A percentile compares a stretch with the other conserved stretches of the same genome.
Evolutionary conservation across 169 alveolate species (phyloP).

Genomic region (Haemoproteus tartakovskyi): DNA sequence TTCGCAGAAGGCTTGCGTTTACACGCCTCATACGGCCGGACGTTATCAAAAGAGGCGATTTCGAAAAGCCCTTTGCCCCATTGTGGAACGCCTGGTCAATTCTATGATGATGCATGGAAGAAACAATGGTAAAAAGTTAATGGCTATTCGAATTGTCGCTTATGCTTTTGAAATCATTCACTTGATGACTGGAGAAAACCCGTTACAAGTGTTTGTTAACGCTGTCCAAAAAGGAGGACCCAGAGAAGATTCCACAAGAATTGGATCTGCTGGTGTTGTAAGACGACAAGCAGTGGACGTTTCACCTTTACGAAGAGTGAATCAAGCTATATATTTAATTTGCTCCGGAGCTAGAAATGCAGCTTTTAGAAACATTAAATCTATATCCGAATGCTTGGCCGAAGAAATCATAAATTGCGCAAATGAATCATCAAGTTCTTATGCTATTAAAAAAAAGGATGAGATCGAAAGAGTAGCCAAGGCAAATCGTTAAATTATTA

Average conservation of each 20-base stretch:
- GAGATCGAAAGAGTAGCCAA: conserved; percentile 99
- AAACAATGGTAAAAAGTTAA: conserved; percentile 98
- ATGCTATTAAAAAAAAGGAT: conserved; percentile 99
- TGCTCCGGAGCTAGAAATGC: conserved; percentile 95
- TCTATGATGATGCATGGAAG: conserved; percentile 88
- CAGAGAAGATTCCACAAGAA: conserved; percentile 98
- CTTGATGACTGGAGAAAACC: conserved; percentile 96
- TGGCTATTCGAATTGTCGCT: conserved; percentile 96
- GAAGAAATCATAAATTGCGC: conserved; percentile 98
- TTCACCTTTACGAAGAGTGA: conserved; percentile 98
- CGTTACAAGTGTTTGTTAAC: conserved; percentile 94
- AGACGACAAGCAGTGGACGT: conserved; percentile 99
- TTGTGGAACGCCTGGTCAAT: conserved; percentile 97
- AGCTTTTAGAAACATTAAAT: conserved; percentile 97
- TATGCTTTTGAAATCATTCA: conserved; percentile 97
- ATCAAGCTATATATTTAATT: conserved; percentile 97
- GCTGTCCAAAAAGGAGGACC: conserved; percentile 99
- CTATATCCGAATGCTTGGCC: conserved; percentile 98
- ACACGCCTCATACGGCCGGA: conserved; percentile 99
- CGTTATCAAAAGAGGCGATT: conserved; percentile 97
- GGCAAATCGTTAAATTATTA: conserved; percentile 95
- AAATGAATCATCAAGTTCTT: conserved; percentile 95
- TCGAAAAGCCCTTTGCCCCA: conserved; percentile 99
- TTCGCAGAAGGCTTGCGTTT: conserved; percentile 91
- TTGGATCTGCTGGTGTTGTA: conserved; percentile 99